Evolutionary conservation across 176 grass and related monocot species (phyloP), one percentile per base, ranked within the genome.

Genomic region (Themeda triandra): DNA sequence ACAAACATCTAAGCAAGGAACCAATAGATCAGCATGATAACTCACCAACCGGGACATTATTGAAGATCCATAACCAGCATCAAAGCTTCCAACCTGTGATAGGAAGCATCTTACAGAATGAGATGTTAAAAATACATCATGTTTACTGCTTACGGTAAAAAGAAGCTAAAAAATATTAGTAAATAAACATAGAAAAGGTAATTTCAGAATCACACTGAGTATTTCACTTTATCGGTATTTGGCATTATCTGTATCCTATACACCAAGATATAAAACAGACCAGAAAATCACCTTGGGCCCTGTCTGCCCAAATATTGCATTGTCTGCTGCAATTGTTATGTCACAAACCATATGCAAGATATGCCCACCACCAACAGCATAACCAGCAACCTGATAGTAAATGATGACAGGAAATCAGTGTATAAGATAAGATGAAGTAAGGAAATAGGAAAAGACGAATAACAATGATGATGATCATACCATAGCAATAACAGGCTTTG

Each of bases 1-100:
- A 27, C 0, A 13, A 24, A 42, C 0, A 32, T 25, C 3, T 35
- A 77, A 69, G 39, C 15, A 63, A 37, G 23, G 76, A 83, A 19
- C 30, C n/a, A 63, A 63, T 1, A 71, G 5, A 63, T 51, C 46
- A 5, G 19, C 58, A 80, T 30, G 11, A 49, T 49, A 90, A 56
- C 89, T 92, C 87, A 98, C 93, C 89, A 98, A 89, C 48, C 93
- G 91, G 42, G 93, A 95, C 96, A 94, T 98, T 77, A 98, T 95
- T 6, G 93, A 95, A 81, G 93, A 95, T 42, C 96, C 96, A 84
- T 95, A 95, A 51, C 96, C 93, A 81, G 91, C 91, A 95, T 95
- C 96, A 83, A 98, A 98, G 76, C 96, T 98, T 77, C 96, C 93
- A 46, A 93, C 96, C 93, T 95, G 63, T 25, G 15, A 82, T 36